A percentile compares a stretch with the other conserved stretches of the same genome.
phyloP scores from a whole-genome alignment of 1,139 yeast species.

The Petasospora rhodanensis region DNA sequence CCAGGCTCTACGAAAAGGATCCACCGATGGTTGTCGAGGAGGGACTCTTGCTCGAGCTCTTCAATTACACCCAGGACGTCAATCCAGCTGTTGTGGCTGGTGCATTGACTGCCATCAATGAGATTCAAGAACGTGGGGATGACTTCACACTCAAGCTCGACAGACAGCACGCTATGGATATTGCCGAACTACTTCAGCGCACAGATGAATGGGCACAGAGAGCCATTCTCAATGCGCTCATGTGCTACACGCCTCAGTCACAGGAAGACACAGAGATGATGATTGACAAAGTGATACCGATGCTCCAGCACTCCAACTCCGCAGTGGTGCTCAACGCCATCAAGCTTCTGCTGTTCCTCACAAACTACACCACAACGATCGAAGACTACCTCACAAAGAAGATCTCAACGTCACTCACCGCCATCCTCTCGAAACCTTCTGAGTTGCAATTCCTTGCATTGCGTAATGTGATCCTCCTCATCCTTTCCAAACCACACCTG shows the following conservation, averaged over 20 bases:
- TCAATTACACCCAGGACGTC: constrained; percentile 50
- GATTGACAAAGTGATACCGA: constrained; percentile 67
- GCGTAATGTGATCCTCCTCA: constrained; percentile 71
- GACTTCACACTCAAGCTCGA: constrained; percentile 51
- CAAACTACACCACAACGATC: constrained; percentile 56
- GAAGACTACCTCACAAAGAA: constrained; percentile 44
- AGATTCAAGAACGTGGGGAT: constrained; percentile 50
- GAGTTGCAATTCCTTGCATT: constrained; percentile 82
- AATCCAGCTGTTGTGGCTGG: constrained; percentile 65
- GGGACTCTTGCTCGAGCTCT: constrained; percentile 50
- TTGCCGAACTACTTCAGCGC: constrained; percentile 42
- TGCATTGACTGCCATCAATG: constrained; percentile 65
- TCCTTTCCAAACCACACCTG: constrained; percentile 62
- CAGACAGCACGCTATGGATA: constrained; percentile 47
- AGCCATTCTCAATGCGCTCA: constrained; percentile 60
- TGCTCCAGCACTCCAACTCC: constrained; percentile 76
- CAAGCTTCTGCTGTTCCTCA: constrained; percentile 64
- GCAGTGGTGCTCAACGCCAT: constrained; percentile 77
- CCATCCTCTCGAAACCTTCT: constrained; percentile 70
- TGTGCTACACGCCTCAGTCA: constrained; percentile 68
- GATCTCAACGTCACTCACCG: constrained; percentile 67
- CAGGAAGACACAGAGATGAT: constrained; percentile 60
- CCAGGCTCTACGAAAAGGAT: constrained; percentile 61
- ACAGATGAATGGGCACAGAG: constrained; percentile 83
- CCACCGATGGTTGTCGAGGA: constrained; percentile 41